Conservation (phyloP, 192 early-diverging fungal species). For the Allomyces arbusculus region DNA sequence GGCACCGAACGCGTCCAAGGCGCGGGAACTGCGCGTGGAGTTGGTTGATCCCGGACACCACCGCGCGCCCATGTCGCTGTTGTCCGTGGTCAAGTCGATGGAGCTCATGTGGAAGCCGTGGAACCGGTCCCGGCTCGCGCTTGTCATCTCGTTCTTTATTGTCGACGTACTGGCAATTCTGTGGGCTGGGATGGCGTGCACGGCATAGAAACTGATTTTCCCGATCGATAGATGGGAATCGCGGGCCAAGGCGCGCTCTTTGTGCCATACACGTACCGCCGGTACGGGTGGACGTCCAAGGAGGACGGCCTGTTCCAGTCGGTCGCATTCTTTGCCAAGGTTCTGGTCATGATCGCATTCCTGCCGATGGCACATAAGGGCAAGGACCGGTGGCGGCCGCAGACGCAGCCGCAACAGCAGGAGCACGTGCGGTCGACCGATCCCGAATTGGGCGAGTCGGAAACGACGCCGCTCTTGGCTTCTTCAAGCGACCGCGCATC, state of each 20-base stretch:
- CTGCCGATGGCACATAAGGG: neutral
- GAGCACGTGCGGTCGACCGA: neutral
- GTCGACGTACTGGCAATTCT: neutral
- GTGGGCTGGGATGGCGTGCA: neutral
- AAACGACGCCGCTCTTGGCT: too few species aligned
- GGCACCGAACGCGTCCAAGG: neutral
- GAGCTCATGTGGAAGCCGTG: neutral
- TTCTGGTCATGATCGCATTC: neutral
- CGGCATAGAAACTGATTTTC: neutral
- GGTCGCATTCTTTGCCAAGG: neutral
- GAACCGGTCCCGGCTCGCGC: neutral
- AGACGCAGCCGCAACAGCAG: neutral
- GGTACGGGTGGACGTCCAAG: neutral
- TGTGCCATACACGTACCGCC: neutral
- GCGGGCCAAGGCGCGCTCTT: neutral
- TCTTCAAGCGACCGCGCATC: too few species aligned
- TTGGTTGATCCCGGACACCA: neutral
- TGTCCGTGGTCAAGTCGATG: neutral
- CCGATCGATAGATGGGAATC: neutral
- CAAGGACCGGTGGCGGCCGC: neutral
- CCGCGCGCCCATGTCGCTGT: neutral
- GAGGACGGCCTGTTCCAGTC: neutral
- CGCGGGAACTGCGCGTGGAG: too few species aligned
- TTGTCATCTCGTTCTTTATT: neutral
- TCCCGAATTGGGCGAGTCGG: too few species aligned